Conservation (phyloP, 768 basidiomycete genomes). For the Rhizopogon roseolus region DNA sequence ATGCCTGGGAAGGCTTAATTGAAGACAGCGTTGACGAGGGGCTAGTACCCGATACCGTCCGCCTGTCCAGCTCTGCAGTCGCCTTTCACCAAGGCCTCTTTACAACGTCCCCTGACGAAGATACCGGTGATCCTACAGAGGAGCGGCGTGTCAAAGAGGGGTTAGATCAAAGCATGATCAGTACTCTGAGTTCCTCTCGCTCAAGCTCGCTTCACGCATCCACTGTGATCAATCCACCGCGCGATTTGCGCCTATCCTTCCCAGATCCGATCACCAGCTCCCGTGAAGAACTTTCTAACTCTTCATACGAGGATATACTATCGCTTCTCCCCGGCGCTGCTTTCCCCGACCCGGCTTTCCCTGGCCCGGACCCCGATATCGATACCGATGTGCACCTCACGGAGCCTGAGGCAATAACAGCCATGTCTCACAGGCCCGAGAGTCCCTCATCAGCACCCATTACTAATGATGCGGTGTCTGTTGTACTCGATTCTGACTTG, state of each 20-base stretch:
- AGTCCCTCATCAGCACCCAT: slow-evolving; percentile 21
- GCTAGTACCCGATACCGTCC: slow-evolving; percentile 17
- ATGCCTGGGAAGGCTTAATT: slow-evolving; percentile 75
- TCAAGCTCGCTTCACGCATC: slow-evolving; percentile 53
- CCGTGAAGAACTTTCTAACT: slow-evolving; percentile 49
- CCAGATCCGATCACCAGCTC: slow-evolving; percentile 79
- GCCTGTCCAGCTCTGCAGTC: slow-evolving; percentile 13
- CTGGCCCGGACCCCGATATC: slow-evolving; percentile 9
- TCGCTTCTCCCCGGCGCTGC: slow-evolving; percentile 29
- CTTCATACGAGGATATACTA: slow-evolving; percentile 52
- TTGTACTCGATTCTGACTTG: slow-evolving; percentile 36
- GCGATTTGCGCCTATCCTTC: slow-evolving; percentile 77
- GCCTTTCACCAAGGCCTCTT: slow-evolving; percentile 16
- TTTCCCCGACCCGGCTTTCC: slow-evolving; percentile 15
- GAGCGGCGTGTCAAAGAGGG: slow-evolving; percentile 69
- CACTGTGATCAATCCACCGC: slow-evolving; percentile 55
- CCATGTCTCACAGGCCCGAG: slow-evolving; percentile 30
- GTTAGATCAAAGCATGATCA: slow-evolving; percentile 78
- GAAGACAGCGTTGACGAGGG: slow-evolving; percentile 57
- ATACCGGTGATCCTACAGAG: slow-evolving; percentile 41
- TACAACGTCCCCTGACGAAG: slow-evolving; percentile 25
- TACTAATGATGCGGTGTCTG: slow-evolving; percentile 14
- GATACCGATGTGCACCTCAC: slow-evolving; percentile 11
- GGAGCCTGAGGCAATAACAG: slow-evolving; percentile 31
- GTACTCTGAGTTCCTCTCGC: slow-evolving; percentile 72